Conservation (phyloP, 352 stramenopile species). For the Phytophthora sp. region DNA sequence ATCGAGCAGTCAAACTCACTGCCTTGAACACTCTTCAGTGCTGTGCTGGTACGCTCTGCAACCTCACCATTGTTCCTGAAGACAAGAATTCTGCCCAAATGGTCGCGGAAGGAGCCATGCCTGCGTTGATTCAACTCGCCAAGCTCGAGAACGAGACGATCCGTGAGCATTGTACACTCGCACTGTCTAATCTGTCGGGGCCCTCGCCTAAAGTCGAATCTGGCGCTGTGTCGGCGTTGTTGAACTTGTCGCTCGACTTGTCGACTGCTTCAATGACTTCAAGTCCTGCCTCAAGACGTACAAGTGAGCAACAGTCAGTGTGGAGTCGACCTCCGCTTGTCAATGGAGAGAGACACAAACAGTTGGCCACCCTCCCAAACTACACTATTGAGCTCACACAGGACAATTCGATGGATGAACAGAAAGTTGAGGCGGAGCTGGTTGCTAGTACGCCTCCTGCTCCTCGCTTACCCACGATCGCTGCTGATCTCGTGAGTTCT, state of each 20-base stretch:
- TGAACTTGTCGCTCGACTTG: conserved; percentile 54
- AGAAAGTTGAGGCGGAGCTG: conserved; percentile 63
- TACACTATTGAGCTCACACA: conserved; percentile 32
- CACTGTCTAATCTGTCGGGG: conserved; percentile 73
- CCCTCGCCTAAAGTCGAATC: conserved; percentile 75
- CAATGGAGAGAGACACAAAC: conserved; percentile 51
- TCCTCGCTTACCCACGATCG: conserved; percentile 54
- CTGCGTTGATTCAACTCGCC: conserved; percentile 67
- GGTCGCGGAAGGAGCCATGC: conserved; percentile 67
- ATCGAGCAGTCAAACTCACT: conserved; percentile 26
- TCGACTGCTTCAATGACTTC: neutral
- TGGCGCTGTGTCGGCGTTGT: conserved; percentile 62
- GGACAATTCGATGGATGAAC: conserved; percentile 18
- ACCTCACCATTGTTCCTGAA: conserved; percentile 55
- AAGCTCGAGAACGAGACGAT: conserved; percentile 67
- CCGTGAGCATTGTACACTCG: conserved; percentile 71
- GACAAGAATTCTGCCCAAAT: conserved; percentile 55
- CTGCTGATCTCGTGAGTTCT: conserved; percentile 40
- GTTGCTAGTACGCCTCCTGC: conserved; percentile 58
- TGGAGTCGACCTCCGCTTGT: conserved; percentile 54
- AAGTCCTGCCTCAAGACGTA: conserved; percentile 5
- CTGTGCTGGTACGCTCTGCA: conserved; percentile 66
- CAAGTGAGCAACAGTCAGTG: conserved; percentile 19
- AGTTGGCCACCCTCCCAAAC: conserved; percentile 45
- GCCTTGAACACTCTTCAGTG: conserved; percentile 54